Base-by-base conservation (phyloP, 805 yeast species). In the Kuraishia floccosa region DNA sequence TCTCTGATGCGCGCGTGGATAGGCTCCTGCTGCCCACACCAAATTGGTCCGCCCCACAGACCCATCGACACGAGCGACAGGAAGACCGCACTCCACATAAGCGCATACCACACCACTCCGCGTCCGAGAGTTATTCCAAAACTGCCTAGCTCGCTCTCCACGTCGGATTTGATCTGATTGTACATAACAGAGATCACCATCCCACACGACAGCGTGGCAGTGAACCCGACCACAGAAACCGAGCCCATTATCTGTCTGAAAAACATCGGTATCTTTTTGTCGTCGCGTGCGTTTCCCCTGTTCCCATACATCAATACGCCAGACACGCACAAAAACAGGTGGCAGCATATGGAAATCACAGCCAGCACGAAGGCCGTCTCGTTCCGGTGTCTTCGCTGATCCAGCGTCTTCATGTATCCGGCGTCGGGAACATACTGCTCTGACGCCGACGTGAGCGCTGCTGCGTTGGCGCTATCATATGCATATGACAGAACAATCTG, bases 1-100 rank as follows among this genome's bases (percentile, higher is more conserved):
- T n/a, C n/a, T n/a, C n/a, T n/a, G n/a, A n/a, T n/a, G n/a, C n/a
- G n/a, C n/a, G n/a, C n/a, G n/a, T n/a, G n/a, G n/a, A n/a, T n/a
- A n/a, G n/a, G n/a, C n/a, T n/a, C n/a, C n/a, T 16, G 27, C 14
- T 16, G 16, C 14, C 70, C 66, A 52, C 77, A 74, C 80, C 81
- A 63, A 11, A 52, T 37, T 3, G 66, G 63, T 6, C 66, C 64
- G 6, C 51, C 54, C 68, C 68, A 63, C 2, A 38, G 13, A 10
- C 25, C 15, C 6, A 36, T 6, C 14, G 36, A 30, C 19, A 46
- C 11, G 6, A 41, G 21, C 8, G 43, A 22, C 39, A 34, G 37
- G 24, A 35, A 44, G 28, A 57, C 43, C 2, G 55, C 38, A 4
- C 54, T 9, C 72, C 72, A 67, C 5, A 60, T 39, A 3, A 68